Percentiles rank a stretch among this genome's conserved stretches.
Evolutionary conservation across 495 filamentous ascomycete species (phyloP).

Genomic region (Podospora didyma): DNA sequence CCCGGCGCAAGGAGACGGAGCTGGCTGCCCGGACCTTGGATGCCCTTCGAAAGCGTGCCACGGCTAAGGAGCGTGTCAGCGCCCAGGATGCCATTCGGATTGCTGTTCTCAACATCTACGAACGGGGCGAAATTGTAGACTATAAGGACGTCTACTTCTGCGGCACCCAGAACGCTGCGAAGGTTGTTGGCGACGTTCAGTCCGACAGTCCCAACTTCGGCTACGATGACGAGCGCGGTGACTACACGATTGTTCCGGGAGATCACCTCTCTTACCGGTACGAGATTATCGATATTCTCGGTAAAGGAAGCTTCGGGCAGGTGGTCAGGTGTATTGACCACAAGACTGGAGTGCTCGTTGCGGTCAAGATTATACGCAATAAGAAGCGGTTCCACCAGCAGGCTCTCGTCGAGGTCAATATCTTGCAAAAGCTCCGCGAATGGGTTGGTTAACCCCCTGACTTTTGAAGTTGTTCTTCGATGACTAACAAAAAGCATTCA

Average conservation of each 20-base stretch:
- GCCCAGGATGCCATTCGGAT: conserved; percentile 76
- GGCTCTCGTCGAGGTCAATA: conserved; percentile 96
- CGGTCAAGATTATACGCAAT: conserved; percentile 97
- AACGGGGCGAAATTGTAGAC: conserved; percentile 93
- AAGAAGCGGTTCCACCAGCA: conserved; percentile 99
- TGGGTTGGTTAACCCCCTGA: conserved; percentile 60
- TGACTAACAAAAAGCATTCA: conserved; percentile 43
- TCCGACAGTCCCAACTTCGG: conserved; percentile 80
- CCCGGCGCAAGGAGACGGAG: conserved; percentile 87
- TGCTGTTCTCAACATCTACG: conserved; percentile 91
- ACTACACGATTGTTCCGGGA: conserved; percentile 88
- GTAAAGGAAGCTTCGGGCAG: conserved; percentile 96
- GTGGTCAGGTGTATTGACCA: conserved; percentile 97
- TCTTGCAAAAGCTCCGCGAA: conserved; percentile 91
- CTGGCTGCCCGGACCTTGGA: conserved; percentile 79
- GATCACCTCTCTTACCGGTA: conserved; percentile 95
- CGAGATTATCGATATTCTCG: conserved; percentile 90
- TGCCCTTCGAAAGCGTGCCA: conserved; percentile 76
- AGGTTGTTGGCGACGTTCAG: conserved; percentile 82
- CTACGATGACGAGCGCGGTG: conserved; percentile 94
- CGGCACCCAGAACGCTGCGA: conserved; percentile 81
- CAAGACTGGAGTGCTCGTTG: conserved; percentile 86
- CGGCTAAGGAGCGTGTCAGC: conserved; percentile 77
- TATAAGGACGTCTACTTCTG: conserved; percentile 95
- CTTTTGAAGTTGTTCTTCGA: conserved; percentile 1